Evolutionary conservation across 1,284 basidiomycete genomes (phyloP).

Genomic region (Porodaedalea pini): DNA sequence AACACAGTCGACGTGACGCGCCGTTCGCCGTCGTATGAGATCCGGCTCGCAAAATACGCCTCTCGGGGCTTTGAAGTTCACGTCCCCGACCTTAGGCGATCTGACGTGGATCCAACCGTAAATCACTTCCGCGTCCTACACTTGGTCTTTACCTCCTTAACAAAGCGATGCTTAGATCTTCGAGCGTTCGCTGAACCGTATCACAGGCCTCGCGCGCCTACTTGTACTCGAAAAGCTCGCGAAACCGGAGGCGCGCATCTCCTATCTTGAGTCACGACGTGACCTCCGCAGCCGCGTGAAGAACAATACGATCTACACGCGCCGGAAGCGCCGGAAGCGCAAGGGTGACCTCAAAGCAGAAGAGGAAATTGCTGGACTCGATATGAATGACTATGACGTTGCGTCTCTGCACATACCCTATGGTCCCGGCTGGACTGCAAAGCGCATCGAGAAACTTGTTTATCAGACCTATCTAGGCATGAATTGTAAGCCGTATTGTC

Average conservation of each 20-base stretch:
- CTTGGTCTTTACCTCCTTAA: not conserved
- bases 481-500: conserved; percentile 43
- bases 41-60: conserved; percentile 54
- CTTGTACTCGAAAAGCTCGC: conserved; percentile 54
- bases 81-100: conserved; percentile 46
- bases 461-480: conserved; percentile 56
- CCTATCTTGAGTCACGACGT: conserved; percentile 44
- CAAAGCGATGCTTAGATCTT: conserved; percentile 41
- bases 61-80: conserved; percentile 51
- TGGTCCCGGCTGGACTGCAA: conserved; percentile 57
- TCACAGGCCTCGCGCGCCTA: conserved; percentile 55
- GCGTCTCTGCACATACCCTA: conserved; percentile 57
- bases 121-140: conserved; percentile 9
- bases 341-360: conserved; percentile 51
- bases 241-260: conserved; percentile 38
- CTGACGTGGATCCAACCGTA: conserved; percentile 54
- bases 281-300: conserved; percentile 46
- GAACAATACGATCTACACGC: conserved; percentile 22
- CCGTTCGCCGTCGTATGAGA: conserved; percentile 61
- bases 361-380: conserved; percentile 38
- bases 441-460: conserved; percentile 53
- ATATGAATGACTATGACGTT: conserved; percentile 60
- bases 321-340: conserved; percentile 30
- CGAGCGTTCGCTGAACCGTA: conserved; percentile 50
- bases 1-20: conserved; percentile 57